phyloP scores from a whole-genome alignment of 768 basidiomycete species.

The Amanita thiersii region DNA sequence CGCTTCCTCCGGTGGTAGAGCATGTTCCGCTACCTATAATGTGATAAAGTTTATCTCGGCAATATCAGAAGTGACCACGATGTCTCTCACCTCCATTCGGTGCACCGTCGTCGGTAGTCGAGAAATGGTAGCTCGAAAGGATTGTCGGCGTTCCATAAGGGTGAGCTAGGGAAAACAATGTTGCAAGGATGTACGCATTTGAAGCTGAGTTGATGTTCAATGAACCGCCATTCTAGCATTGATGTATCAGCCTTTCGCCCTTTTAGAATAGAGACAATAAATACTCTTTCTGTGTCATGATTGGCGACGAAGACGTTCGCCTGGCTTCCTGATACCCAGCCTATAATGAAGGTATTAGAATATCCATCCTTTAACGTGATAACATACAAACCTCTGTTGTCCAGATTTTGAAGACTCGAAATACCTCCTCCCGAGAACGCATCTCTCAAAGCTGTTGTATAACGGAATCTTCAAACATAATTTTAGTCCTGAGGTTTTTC shows the following conservation, averaged over 20 bases:
- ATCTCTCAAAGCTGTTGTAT: conserved; percentile 40
- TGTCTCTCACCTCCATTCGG: conserved; percentile 42
- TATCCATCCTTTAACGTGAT: neutral
- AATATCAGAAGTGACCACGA: neutral
- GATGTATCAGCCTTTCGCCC: neutral
- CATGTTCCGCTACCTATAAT: conserved; percentile 39
- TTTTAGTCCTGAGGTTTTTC: neutral
- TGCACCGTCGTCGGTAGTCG: conserved; percentile 43
- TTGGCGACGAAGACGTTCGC: conserved; percentile 65
- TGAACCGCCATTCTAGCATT: conserved; percentile 43
- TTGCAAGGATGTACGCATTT: conserved; percentile 56
- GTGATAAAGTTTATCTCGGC: neutral
- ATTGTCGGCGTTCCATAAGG: conserved; percentile 60
- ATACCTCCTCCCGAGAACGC: conserved; percentile 48
- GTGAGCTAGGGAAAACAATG: conserved; percentile 59
- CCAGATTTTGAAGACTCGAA: conserved; percentile 40
- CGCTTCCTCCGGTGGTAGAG: conserved; percentile 36
- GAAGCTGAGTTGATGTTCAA: conserved; percentile 52
- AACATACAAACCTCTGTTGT: conserved; percentile 32
- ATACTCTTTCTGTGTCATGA: conserved; percentile 60
- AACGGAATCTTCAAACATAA: conserved; percentile 41
- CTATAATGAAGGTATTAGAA: conserved; percentile 18
- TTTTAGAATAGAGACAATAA: conserved; percentile 5
- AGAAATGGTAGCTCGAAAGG: conserved; percentile 49
- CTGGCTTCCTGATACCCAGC: conserved; percentile 44